Evolutionary conservation across 768 basidiomycete species (phyloP).

Genomic region (Boletus coccyginus): DNA sequence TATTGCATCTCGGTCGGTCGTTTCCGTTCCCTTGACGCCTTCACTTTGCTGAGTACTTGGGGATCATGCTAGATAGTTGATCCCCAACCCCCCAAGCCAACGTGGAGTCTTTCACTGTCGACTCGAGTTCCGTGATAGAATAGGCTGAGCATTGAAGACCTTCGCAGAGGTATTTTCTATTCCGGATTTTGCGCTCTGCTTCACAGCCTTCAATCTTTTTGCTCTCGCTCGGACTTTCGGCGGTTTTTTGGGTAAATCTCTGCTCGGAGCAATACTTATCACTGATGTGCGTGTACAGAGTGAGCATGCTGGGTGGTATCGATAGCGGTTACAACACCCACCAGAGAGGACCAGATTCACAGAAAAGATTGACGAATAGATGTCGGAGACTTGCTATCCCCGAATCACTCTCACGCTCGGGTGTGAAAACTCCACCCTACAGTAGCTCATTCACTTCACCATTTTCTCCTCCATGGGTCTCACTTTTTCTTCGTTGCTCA

Average conservation of each 20-base stretch:
- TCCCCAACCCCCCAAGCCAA: not conserved
- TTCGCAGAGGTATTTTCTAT: not conserved
- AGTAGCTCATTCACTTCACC: not conserved
- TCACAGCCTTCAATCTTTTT: not conserved
- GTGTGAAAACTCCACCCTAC: not conserved
- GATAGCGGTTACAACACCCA: not conserved
- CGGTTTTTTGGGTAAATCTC: not conserved
- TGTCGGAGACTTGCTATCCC: not conserved
- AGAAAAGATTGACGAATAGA: not conserved
- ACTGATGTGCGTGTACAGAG: not conserved
- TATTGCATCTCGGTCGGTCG: not conserved
- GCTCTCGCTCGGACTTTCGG: not conserved
- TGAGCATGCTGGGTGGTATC: not conserved
- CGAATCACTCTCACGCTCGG: slow-evolving; percentile 19
- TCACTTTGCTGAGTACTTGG: not conserved
- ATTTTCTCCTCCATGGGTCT: slow-evolving; percentile 72
- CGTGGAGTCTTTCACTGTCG: not conserved
- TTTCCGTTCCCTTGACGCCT: slow-evolving; percentile 17
- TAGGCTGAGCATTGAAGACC: not conserved
- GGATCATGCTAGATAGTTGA: not conserved
- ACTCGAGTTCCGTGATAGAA: not conserved
- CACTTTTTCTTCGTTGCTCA: slow-evolving; percentile 85
- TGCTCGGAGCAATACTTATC: slow-evolving; percentile 11
- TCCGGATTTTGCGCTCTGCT: not conserved
- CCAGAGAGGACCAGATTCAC: not conserved